phyloP scores from a whole-genome alignment of 495 filamentous ascomycete genomes.

The Xylaria cubensis region DNA sequence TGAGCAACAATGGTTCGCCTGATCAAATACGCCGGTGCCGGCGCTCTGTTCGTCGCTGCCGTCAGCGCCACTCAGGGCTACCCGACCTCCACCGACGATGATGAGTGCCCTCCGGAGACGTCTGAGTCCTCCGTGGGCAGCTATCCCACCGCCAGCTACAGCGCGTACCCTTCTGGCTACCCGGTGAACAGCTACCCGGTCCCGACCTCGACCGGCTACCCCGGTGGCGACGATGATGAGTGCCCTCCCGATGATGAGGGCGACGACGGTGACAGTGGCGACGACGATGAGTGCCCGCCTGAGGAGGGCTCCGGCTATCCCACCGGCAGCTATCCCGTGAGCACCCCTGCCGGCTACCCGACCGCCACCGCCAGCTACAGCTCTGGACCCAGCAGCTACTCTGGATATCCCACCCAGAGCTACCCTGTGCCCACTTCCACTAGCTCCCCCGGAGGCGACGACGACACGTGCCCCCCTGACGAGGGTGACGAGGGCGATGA shows the following conservation, averaged over 20 bases:
- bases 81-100: not conserved
- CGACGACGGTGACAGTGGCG: not conserved
- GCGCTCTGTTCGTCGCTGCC: conserved; percentile 38
- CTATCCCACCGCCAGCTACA: conserved; percentile 27
- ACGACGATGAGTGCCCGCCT: conserved; percentile 21
- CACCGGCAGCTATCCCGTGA: not conserved
- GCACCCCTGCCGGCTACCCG: conserved; percentile 7
- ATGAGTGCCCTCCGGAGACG: conserved; percentile 16
- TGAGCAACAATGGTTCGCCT: conserved; percentile 39
- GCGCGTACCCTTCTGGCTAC: conserved; percentile 25
- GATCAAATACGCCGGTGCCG: conserved; percentile 41
- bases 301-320: conserved; percentile 21
- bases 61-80: conserved; percentile 32
- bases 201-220: conserved; percentile 31
- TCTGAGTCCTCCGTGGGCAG: not conserved
- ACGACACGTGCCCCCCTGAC: conserved; percentile 33
- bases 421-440: conserved; percentile 13
- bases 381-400: conserved; percentile 1
- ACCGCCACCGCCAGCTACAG: not conserved
- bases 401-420: conserved; percentile 19
- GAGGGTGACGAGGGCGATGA: conserved; percentile 10
- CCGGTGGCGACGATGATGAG: conserved; percentile 33
- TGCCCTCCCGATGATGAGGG: conserved; percentile 32
- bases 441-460: conserved; percentile 33
- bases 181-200: conserved; percentile 26